Conservation (phyloP, 805 yeast genomes). For the Sungouiozyma ichnusensis region DNA sequence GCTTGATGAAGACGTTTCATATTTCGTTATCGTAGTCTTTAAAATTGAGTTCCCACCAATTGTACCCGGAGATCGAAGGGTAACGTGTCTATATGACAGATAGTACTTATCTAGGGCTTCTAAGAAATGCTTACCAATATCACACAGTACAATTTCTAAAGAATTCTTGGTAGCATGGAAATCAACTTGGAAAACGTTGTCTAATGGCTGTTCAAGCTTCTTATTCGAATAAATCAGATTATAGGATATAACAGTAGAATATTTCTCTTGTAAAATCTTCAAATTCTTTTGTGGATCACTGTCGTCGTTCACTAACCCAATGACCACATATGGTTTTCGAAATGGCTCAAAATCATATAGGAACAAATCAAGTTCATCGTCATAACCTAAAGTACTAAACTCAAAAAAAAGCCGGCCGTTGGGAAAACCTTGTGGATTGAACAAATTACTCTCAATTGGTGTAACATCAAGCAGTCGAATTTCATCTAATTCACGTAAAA, state of each 20-base stretch:
- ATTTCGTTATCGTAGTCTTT: conserved; percentile 27
- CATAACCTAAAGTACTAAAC: conserved; percentile 31
- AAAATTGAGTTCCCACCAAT: conserved; percentile 40
- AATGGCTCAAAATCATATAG: conserved; percentile 86
- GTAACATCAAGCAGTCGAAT: conserved; percentile 68
- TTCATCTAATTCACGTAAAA: conserved; percentile 43
- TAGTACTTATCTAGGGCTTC: conserved; percentile 57
- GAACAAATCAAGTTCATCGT: conserved; percentile 50
- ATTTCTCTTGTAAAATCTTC: conserved; percentile 29
- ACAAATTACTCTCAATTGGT: conserved; percentile 46
- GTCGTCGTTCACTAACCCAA: conserved; percentile 34
- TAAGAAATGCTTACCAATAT: conserved; percentile 54
- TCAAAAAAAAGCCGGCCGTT: conserved; percentile 61
- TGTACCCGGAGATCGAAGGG: conserved; percentile 73
- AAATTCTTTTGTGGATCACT: conserved; percentile 22
- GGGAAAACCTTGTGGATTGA: conserved; percentile 82
- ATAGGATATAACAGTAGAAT: conserved; percentile 24
- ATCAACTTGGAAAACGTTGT: conserved; percentile 7
- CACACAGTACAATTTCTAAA: conserved; percentile 61
- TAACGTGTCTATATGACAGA: conserved; percentile 64
- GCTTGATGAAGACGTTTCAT: neutral
- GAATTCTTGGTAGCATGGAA: conserved; percentile 13
- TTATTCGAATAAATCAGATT: conserved; percentile 16
- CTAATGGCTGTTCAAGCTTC: conserved; percentile 2
- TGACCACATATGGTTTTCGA: conserved; percentile 60